Evolutionary conservation across 441 rosid species (phyloP).

Genomic region (Corymbia citriodora): DNA sequence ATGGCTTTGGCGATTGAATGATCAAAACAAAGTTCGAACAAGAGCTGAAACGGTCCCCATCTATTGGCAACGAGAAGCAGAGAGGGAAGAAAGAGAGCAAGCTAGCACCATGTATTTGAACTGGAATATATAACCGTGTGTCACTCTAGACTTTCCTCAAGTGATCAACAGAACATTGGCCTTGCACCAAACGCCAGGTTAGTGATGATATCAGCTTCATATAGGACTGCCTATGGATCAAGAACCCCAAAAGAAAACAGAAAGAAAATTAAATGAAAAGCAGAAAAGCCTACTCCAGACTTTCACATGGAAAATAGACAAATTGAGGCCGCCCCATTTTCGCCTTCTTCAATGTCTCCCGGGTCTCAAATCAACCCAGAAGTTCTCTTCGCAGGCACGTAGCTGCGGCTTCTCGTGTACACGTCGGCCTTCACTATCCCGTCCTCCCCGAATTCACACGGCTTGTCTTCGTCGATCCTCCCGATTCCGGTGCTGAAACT

Average conservation of each 20-base stretch:
- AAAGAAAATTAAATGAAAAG: not conserved
- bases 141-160: not conserved
- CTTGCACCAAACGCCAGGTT: not conserved
- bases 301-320: not conserved
- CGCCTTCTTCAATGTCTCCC: not conserved
- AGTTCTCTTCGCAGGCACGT: constrained; percentile 16
- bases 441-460: constrained; percentile 44
- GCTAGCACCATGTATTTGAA: not conserved
- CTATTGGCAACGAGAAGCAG: not conserved
- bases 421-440: constrained; percentile 4
- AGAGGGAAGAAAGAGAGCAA: not conserved
- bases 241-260: not conserved
- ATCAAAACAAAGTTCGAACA: not conserved
- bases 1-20: not conserved
- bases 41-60: not conserved
- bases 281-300: not conserved
- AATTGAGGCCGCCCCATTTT: not conserved
- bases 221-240: not conserved
- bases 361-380: not conserved
- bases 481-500: constrained; percentile 51
- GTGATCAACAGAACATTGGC: not conserved
- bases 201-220: not conserved
- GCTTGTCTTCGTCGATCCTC: constrained; percentile 69
- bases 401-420: constrained; percentile 41
- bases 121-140: not conserved